Evolutionary conservation across 2,329 filamentous ascomycete species (phyloP).

Genomic region (Sporothrix schenckii): DNA sequence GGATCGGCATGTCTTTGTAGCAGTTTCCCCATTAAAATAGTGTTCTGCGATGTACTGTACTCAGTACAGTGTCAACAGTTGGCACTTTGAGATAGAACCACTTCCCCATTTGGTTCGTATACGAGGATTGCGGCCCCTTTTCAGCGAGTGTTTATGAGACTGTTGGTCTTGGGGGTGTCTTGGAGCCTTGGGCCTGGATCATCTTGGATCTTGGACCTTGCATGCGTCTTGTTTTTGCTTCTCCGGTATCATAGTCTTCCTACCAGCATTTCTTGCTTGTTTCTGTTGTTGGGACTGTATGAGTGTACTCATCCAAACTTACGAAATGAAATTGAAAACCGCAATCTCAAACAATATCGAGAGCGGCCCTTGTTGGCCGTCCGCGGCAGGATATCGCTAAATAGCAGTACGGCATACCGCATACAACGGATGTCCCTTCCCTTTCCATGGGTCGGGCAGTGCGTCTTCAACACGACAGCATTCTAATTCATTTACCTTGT

Average conservation of each 20-base stretch:
- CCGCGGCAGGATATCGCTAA: not conserved
- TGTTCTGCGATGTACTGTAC: not conserved
- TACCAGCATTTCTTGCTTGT: not conserved
- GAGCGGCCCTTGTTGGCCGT: not conserved
- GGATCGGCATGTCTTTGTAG: not conserved
- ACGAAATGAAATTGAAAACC: slow-evolving; percentile 9
- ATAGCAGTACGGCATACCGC: too few relatives aligned
- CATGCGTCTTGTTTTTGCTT: slow-evolving; percentile 4
- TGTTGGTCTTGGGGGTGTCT: not conserved
- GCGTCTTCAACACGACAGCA: slow-evolving; percentile 9
- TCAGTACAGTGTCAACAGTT: too few relatives aligned
- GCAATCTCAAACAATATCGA: slow-evolving; percentile 1
- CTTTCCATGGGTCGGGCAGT: not conserved
- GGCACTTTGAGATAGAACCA: not conserved
- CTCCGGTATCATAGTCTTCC: not conserved
- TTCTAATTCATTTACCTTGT: not conserved
- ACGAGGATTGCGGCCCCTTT: not conserved
- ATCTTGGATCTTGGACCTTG: not conserved
- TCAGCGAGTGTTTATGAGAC: not conserved
- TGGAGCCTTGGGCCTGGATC: not conserved
- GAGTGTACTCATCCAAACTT: not conserved
- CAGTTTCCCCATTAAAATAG: not conserved
- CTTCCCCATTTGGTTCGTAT: slow-evolving; percentile 17
- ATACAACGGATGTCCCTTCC: not conserved
- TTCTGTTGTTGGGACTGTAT: not conserved